Conservation (phyloP, 108 stramenopile species). For the Mayamaea pseudoterrestris region DNA sequence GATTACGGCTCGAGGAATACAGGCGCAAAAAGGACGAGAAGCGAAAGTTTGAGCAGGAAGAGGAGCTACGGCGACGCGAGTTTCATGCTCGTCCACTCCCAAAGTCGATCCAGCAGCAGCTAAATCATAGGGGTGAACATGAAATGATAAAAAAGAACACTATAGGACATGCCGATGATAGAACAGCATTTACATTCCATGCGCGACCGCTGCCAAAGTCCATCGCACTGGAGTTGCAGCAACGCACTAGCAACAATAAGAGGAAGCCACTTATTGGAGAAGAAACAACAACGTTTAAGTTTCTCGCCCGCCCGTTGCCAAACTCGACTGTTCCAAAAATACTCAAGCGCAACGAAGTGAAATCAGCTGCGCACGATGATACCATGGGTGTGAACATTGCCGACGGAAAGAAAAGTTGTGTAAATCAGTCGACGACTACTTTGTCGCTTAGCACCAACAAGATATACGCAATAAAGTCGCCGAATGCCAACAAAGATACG, state of each 20-base stretch:
- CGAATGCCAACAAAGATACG: too few species aligned
- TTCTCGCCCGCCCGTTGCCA: too few species aligned
- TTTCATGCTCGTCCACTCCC: conserved; percentile 1
- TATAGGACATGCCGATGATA: not conserved
- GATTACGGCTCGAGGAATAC: not conserved
- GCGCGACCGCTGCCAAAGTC: not conserved
- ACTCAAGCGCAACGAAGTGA: too few species aligned
- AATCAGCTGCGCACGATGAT: too few species aligned
- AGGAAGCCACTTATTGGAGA: not conserved
- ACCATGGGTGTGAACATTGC: too few species aligned
- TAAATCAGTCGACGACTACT: too few species aligned
- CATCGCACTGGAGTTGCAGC: not conserved
- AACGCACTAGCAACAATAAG: not conserved
- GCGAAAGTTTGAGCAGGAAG: not conserved
- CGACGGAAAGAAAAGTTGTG: too few species aligned
- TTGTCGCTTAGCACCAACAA: too few species aligned
- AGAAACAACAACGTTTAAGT: not conserved
- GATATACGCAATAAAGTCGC: too few species aligned
- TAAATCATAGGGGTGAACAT: too few species aligned
- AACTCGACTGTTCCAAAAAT: too few species aligned
- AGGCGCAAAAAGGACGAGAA: not conserved
- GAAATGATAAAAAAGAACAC: too few species aligned
- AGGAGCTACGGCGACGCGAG: not conserved
- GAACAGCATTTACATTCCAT: not conserved
- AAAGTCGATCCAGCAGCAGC: not conserved